phyloP scores from a whole-genome alignment of 2,329 filamentous ascomycete genomes.

The Penicillium sp. region DNA sequence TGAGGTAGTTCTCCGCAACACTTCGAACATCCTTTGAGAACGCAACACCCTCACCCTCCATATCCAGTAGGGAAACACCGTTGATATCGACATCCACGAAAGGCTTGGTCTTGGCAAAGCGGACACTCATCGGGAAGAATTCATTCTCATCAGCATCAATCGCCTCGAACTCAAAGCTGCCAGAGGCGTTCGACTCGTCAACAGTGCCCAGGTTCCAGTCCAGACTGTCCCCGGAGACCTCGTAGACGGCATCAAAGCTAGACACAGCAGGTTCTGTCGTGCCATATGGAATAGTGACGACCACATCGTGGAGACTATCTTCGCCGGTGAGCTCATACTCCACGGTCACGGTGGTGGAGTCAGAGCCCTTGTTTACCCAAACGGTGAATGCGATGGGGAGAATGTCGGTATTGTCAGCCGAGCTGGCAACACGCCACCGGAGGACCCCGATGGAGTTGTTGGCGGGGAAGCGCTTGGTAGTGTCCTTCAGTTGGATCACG shows the following conservation, averaged over 20 bases:
- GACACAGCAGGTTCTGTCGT: slow-evolving; percentile 82
- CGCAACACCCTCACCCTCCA: slow-evolving; percentile 43
- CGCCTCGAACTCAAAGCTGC: slow-evolving; percentile 94
- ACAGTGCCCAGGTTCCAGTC: slow-evolving; percentile 92
- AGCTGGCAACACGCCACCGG: slow-evolving; percentile 78
- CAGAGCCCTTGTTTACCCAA: slow-evolving; percentile 87
- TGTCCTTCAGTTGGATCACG: slow-evolving; percentile 85
- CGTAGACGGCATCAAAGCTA: slow-evolving; percentile 91
- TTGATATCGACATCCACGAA: slow-evolving; percentile 87
- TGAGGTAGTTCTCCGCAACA: slow-evolving; percentile 44
- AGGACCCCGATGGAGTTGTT: slow-evolving; percentile 93
- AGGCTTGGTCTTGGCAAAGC: slow-evolving; percentile 80
- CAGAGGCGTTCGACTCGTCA: slow-evolving; percentile 75
- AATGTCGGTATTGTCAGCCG: slow-evolving; percentile 74
- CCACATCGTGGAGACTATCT: slow-evolving; percentile 76
- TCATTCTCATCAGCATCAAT: slow-evolving; percentile 84
- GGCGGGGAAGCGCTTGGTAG: slow-evolving; percentile 81
- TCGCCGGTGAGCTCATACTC: slow-evolving; percentile 90
- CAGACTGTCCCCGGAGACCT: slow-evolving; percentile 85
- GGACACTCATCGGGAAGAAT: slow-evolving; percentile 96
- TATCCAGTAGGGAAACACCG: slow-evolving; percentile 43
- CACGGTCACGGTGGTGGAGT: slow-evolving; percentile 84
- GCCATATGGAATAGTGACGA: slow-evolving; percentile 81
- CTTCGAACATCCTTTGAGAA: slow-evolving; percentile 48
- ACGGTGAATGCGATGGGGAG: slow-evolving; percentile 95